Base-by-base conservation (phyloP, 192 early-diverging fungal genomes). In the Phycomyces nitens region DNA sequence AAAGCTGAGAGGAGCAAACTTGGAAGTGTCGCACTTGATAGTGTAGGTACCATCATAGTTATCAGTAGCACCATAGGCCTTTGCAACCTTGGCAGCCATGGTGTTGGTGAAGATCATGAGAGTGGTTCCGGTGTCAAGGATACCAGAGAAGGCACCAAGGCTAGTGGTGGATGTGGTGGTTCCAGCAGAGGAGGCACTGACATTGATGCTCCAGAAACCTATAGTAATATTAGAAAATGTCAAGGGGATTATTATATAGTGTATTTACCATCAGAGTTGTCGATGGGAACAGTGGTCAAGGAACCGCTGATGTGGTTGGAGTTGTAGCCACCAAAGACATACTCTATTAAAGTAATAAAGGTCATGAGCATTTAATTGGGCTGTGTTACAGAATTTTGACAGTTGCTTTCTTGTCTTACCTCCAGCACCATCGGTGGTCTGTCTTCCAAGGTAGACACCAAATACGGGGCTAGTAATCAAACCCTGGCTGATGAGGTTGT, bases 121-220 rank as follows among this genome's bases (percentile, higher is more conserved):
- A 18, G 84, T 88, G 38, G 85, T 84, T 47, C 87, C 87, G 7
- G 86, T 86, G 57, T 88, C 86, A 21, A 88, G 22, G 51, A 88
- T 79, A 24, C 58, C 80, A 41, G 60, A 18, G 62, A 65, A 85
- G 40, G 75, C 78, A 4, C 22, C 39, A 56, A 71, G 64, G 16
- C 56, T 55, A 1, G 56, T 39, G 11, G 50, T 49, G 34, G 55
- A 23, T 3, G 27, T 54, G 20, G 44, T 64, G 8, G 24, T 26
- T 15, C 61, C 69, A 20, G 42, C 40, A 0, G 26, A 42, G 15
- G 58, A 12, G n/a, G 34, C 29, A 38, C 47, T 44, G 1, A 59
- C 62, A 0, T 26, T 59, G 40, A 71, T 63, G 10, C 57, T 57
- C 66, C 66, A 74, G 14, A 47, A 69, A 34, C 29, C 29, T 34